Conservation (phyloP, 768 basidiomycete species). For the Boletus vermiculosoides region DNA sequence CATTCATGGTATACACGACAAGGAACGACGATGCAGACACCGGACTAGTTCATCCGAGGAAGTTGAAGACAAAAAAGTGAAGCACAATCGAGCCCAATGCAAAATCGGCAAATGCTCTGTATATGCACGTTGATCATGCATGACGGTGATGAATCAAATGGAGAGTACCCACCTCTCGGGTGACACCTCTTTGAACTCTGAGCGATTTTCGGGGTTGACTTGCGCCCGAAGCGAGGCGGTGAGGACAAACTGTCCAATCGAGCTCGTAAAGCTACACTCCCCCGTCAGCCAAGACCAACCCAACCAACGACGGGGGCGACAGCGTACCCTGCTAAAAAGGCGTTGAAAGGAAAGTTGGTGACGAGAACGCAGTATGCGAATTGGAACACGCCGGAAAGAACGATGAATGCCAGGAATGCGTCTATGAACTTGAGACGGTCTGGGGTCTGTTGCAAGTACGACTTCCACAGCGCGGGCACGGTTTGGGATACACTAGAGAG, state of each 20-base stretch:
- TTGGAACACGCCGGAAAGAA: slow-evolving; percentile 86
- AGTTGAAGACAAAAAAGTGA: slow-evolving; percentile 99
- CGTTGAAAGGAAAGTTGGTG: slow-evolving; percentile 95
- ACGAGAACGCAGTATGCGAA: slow-evolving; percentile 91
- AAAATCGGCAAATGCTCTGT: slow-evolving; percentile 96
- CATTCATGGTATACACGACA: not conserved
- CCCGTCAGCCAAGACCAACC: slow-evolving; percentile 1
- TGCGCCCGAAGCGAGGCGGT: slow-evolving; percentile 90
- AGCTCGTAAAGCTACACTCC: slow-evolving; percentile 76
- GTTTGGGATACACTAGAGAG: slow-evolving; percentile 28
- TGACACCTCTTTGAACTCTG: slow-evolving; percentile 86
- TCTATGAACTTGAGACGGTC: slow-evolving; percentile 92
- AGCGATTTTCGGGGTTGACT: slow-evolving; percentile 81
- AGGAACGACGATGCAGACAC: not conserved
- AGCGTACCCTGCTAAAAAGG: slow-evolving; percentile 91
- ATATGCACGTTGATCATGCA: not conserved
- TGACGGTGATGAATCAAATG: not conserved
- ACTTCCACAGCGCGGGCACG: slow-evolving; percentile 62
- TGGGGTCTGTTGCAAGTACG: slow-evolving; percentile 76
- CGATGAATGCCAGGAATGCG: slow-evolving; percentile 86
- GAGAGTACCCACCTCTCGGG: slow-evolving; percentile 74
- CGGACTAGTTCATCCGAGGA: slow-evolving; percentile 66
- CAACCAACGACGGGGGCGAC: not conserved
- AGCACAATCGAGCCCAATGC: slow-evolving; percentile 91
- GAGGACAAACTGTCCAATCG: slow-evolving; percentile 95